A percentile compares a stretch with the other conserved stretches of the same genome.
Evolutionary conservation across 83 land plant species (phyloP).

Genomic region (Picea abies): DNA sequence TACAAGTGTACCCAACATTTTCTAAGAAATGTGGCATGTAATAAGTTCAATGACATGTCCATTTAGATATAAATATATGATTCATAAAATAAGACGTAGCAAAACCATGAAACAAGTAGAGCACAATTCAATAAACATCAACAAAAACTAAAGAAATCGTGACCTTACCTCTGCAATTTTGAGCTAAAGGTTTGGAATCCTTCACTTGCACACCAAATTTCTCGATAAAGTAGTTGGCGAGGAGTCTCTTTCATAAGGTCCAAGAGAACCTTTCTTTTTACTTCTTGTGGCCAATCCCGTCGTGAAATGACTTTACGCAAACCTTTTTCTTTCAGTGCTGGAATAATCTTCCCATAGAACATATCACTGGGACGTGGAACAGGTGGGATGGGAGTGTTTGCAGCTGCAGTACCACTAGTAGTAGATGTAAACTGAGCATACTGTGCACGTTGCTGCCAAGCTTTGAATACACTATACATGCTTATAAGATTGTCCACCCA

Average conservation of each 20-base stretch:
- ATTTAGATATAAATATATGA: neutral
- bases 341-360: constrained; percentile 99
- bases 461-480: constrained; percentile 90
- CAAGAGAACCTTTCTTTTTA: constrained; percentile 89
- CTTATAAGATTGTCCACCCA: constrained; percentile 98
- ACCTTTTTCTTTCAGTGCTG: constrained; percentile 98
- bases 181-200: too few species aligned
- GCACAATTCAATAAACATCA: neutral
- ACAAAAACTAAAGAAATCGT: neutral
- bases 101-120: neutral
- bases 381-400: constrained; percentile 46
- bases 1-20: neutral
- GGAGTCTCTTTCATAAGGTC: constrained; percentile 99
- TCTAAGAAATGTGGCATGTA: neutral
- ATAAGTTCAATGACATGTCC: neutral
- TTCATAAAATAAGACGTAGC: too few species aligned
- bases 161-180: constrained; percentile 46
- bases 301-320: constrained; percentile 93
- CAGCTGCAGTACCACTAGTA: constrained; percentile 33
- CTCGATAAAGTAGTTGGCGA: constrained; percentile 70
- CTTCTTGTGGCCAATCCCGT: constrained; percentile 99
- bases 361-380: constrained; percentile 98
- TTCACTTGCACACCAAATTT: too few species aligned
- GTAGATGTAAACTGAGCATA: constrained; percentile 52
- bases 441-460: constrained; percentile 90